Evolutionary conservation across 106 monocot species (phyloP), one percentile per base, ranked within the genome.

Genomic region (Dioscorea alata): DNA sequence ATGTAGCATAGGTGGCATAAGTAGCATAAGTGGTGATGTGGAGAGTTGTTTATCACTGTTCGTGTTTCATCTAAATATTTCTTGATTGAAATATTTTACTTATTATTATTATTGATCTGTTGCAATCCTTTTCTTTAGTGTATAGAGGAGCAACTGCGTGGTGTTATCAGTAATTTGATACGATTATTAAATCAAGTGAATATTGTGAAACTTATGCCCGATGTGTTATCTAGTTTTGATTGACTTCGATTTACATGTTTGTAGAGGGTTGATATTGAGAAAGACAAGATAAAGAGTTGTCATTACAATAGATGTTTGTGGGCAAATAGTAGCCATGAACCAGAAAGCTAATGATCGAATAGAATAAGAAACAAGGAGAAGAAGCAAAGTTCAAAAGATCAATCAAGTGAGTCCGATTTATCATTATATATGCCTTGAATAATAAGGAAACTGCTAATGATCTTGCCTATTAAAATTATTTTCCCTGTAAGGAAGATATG

Each of bases 1-100:
- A 64, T 48, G 64, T 64, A 59, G 71, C 65, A 91, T 78, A 76
- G 81, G 64, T 79, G 81, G 83, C 76, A 53, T 95, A 74, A 76
- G 78, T 58, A 77, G 57, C 48, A 75, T 78, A 23, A 65, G 84
- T 49, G 60, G 49, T 74, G 88, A 95, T 61, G 95, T 84, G 15
- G 86, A 84, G 60, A 88, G 81, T 23, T 91, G 91, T 74, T 61
- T 95, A 52, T 91, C 95, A 68, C 23, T 95, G 91, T 91, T 95
- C 49, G 75, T 73, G 59, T 64, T 64, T 33, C 14, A 33, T 13
- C 7, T 19, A 51, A 66, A 17, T 23, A 33, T 57, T 60, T 16
- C 57, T 62, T 57, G 13, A n/a, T 34, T 61, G 24, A 13, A 6
- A 15, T 35, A 4, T 9, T 57, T 57, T 57, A 18, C 19, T 57